phyloP scores from a whole-genome alignment of 345 rosid species.

The Aquilaria yunnanensis region DNA sequence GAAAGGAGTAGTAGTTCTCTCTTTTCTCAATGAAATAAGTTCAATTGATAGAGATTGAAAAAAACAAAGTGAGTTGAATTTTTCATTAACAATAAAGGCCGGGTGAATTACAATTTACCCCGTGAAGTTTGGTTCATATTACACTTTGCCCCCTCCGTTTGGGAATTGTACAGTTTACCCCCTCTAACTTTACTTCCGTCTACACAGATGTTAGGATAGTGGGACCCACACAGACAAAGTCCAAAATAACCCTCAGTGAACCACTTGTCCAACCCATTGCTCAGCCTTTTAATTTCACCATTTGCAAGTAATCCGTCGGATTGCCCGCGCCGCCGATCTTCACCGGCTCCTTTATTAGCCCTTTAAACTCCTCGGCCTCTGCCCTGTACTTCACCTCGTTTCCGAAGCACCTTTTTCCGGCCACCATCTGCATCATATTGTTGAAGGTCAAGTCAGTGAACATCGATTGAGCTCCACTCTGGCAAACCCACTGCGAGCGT shows the following conservation, averaged over 20 bases:
- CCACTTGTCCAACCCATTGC: slow-evolving; percentile 27
- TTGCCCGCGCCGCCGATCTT: slow-evolving; percentile 22
- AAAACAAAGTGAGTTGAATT: too few relatives aligned
- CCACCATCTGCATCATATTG: slow-evolving; percentile 34
- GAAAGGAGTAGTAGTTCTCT: too few relatives aligned
- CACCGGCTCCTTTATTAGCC: slow-evolving; percentile 27
- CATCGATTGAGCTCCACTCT: slow-evolving; percentile 34
- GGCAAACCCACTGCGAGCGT: slow-evolving; percentile 8
- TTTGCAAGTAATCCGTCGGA: slow-evolving; percentile 36
- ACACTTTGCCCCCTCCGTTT: too few relatives aligned
- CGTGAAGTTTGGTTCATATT: too few relatives aligned
- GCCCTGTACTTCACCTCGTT: slow-evolving; percentile 21
- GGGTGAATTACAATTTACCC: too few relatives aligned
- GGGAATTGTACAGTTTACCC: too few relatives aligned
- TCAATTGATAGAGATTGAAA: too few relatives aligned
- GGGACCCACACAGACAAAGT: too few relatives aligned
- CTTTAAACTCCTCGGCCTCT: slow-evolving; percentile 31
- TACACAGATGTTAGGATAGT: too few relatives aligned
- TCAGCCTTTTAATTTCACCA: slow-evolving; percentile 27
- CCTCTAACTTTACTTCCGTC: too few relatives aligned
- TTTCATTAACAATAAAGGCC: too few relatives aligned
- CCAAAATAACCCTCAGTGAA: slow-evolving; percentile 83
- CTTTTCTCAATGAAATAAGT: too few relatives aligned
- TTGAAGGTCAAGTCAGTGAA: slow-evolving; percentile 30
- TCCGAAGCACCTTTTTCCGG: slow-evolving; percentile 42